Evolutionary conservation across 805 yeast genomes (phyloP).

Genomic region (Candida broadrunensis): DNA sequence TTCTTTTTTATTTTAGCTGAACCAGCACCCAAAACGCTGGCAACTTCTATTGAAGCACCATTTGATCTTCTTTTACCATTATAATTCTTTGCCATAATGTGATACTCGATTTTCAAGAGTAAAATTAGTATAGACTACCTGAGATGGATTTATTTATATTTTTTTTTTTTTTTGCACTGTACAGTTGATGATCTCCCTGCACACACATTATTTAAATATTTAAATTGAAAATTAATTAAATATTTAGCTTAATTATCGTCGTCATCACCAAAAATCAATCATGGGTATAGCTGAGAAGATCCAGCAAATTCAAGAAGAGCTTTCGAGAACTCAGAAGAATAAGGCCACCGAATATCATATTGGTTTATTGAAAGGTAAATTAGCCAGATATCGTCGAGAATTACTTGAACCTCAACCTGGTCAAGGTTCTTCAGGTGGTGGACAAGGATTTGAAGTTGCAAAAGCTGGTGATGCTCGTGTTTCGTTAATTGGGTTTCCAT

Average conservation of each 20-base stretch:
- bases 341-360: slow-evolving; percentile 97
- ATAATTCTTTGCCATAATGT: slow-evolving; percentile 14
- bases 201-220: neutral
- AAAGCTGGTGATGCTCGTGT: slow-evolving; percentile 97
- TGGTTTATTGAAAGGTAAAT: slow-evolving; percentile 90
- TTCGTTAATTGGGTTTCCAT: slow-evolving; percentile 93
- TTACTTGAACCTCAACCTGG: slow-evolving; percentile 87
- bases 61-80: slow-evolving; percentile 10
- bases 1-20: slow-evolving; percentile 69
- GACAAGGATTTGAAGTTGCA: slow-evolving; percentile 89
- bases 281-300: slow-evolving; percentile 61
- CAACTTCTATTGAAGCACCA: slow-evolving; percentile 22
- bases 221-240: too few relatives aligned
- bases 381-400: slow-evolving; percentile 90
- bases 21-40: slow-evolving; percentile 30
- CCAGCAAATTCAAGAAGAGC: slow-evolving; percentile 86
- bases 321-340: slow-evolving; percentile 93
- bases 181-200: slow-evolving; percentile 1
- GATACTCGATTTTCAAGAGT: too few relatives aligned
- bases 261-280: neutral
- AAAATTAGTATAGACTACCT: too few relatives aligned
- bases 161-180: neutral
- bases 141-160: neutral
- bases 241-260: too few relatives aligned
- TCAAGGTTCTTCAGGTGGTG: slow-evolving; percentile 66